Evolutionary conservation across 257 asterid species (phyloP).

Genomic region (Solanum verrucosum): DNA sequence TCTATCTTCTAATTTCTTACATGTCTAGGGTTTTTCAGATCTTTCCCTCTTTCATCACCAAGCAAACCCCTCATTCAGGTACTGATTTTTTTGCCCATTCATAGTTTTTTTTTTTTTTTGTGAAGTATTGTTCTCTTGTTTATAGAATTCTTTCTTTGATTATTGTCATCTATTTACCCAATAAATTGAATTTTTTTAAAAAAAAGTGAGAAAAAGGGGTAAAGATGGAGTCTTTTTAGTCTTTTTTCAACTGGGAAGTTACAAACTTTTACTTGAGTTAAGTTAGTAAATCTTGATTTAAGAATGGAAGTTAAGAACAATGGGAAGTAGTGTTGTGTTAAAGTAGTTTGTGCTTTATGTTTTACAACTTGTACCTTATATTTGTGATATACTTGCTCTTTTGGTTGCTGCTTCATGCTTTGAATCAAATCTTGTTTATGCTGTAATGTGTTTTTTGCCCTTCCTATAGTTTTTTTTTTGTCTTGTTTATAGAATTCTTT

Average conservation of each 20-base stretch:
- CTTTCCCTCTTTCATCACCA: neutral
- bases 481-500: neutral
- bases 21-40: neutral
- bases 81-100: neutral
- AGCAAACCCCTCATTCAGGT: neutral
- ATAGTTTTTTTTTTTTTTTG: neutral
- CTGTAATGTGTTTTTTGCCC: neutral
- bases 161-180: neutral
- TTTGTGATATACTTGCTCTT: neutral
- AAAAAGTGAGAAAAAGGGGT: neutral
- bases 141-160: neutral
- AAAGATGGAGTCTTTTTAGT: neutral
- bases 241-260: neutral
- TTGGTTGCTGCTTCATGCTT: neutral
- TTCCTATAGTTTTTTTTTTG: neutral
- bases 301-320: neutral
- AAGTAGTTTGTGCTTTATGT: neutral
- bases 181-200: neutral
- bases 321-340: neutral
- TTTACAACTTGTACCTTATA: neutral
- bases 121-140: neutral
- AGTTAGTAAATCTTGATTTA: neutral
- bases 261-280: neutral
- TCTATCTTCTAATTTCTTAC: neutral
- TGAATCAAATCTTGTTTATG: neutral